Evolutionary conservation across 2,329 filamentous ascomycete genomes (phyloP), one percentile per base, ranked within the genome.

Genomic region (Penicillium griseofulvum): DNA sequence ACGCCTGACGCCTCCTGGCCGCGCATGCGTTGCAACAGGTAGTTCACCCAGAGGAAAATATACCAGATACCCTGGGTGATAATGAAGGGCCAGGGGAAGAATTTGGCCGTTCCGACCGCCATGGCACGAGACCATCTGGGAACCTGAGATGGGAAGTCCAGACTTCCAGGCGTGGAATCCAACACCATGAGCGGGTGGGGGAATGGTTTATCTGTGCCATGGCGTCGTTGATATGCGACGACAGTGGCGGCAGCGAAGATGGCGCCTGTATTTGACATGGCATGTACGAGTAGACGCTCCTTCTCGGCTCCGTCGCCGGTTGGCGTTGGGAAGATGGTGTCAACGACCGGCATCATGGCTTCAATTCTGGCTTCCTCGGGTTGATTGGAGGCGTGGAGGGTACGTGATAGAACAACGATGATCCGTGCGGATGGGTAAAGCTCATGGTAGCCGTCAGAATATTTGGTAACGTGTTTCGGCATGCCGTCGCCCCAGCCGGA

Each of bases 231-330:
- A 65, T 79, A 83, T 0, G 76, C 79, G 57, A 81, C 74, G 12
- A 83, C 63, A 0, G 79, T 76, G 1, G 81, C 76, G 0, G 78
- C 80, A 46, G 77, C 75, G 71, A 80, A 81, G 54, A 82, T 81
- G 16, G 76, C 80, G 14, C 83, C 83, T 0, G 82, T 83, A 66
- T 84, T 85, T 57, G 82, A 85, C 77, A 85, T 83, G 60, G 73
- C 71, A 52, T 85, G 82, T 1, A 81, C 65, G 17, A 84, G 68
- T 12, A 85, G 69, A 2, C 75, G 70, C 34, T 65, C 63, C 24
- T 56, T 48, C 12, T 49, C 56, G 16, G 22, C 36, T 11, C 58
- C 58, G 37, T 48, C 46, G 38, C 63, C 63, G 1, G 62, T 62
- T 2, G 63, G 63, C 0, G 58, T 65, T 0, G 63, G 63, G 55